Conservation (phyloP, 176 grass and related monocot genomes). For the Areca catechu region DNA sequence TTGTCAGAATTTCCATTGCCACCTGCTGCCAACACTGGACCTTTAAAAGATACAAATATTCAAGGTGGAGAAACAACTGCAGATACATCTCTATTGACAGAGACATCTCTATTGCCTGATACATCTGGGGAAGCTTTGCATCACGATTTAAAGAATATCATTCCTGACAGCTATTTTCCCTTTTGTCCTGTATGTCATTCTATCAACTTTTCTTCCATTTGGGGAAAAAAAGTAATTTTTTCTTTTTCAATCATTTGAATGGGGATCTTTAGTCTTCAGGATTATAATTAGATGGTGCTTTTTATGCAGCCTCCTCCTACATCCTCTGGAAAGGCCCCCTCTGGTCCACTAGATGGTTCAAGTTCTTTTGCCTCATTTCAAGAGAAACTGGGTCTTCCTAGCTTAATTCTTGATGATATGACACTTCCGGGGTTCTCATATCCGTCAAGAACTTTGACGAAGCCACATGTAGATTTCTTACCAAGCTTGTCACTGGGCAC, state of each 20-base stretch:
- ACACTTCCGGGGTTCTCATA: constrained; percentile 1
- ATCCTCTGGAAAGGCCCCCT: constrained; percentile 26
- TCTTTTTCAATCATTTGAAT: constrained; percentile 5
- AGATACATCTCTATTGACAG: constrained; percentile 3
- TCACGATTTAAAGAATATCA: constrained; percentile 52
- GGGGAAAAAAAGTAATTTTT: no score
- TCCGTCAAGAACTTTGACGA: constrained; percentile 42
- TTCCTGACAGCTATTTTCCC: constrained; percentile 80
- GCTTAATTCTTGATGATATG: constrained; percentile 52
- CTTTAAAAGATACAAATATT: constrained; percentile 27
- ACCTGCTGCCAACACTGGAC: constrained; percentile 18
- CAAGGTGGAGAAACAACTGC: constrained; percentile 27
- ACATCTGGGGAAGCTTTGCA: constrained; percentile 39
- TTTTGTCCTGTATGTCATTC: constrained; percentile 61
- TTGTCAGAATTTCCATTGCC: constrained; percentile 21
- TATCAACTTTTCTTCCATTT: constrained; percentile 9
- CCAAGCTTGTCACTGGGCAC: constrained; percentile 43
- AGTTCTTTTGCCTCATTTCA: constrained; percentile 58
- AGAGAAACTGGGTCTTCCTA: constrained; percentile 80
- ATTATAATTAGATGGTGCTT: constrained; percentile 13
- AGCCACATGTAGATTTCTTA: constrained; percentile 55
- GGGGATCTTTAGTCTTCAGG: not conserved
- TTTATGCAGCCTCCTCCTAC: constrained; percentile 56
- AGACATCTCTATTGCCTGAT: constrained; percentile 22
- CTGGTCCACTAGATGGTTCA: constrained; percentile 42